Evolutionary conservation across 192 early-diverging fungal genomes (phyloP), one percentile per base, ranked within the genome.

Genomic region (Mortierella antarctica): DNA sequence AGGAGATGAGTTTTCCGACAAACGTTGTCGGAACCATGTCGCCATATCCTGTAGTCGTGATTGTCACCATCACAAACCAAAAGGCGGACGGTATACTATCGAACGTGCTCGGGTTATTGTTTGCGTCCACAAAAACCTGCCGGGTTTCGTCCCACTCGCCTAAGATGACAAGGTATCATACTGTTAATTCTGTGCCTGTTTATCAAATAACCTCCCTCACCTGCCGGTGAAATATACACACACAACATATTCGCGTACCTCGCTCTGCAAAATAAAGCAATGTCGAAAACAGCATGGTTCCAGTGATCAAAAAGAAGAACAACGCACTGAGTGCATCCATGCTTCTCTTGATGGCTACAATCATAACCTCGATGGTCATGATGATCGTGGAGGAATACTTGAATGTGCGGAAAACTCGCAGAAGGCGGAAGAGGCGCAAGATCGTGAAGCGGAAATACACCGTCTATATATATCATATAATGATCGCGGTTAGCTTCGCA

Each of bases 381-480:
- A 93, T 87, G 63, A 95, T 88, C 13, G 93, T 89, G 48, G 91
- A 92, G 56, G 92, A 93, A 82, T 95, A 93, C 67, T 93, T 93
- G 76, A 93, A 95, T 7, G 91, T 91, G 55, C 92, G 93, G 80
- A 95, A 95, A 1, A 95, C 87, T 23, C 93, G 88, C 55, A 95
- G 77, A 7, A 95, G 82, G 39, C 93, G 88, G 75, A 95, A 93
- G 13, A 93, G 75, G 21, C 92, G 85, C 74, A 95, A 71, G 57
- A 93, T 93, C n/a, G 93, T 94, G 83, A 94, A 93, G 9, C 93
- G 89, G 76, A 94, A 94, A 70, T 91, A 91, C 66, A 90, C 92
- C 13, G 91, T 91, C 80, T 87, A 77, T 14, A n/a, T 10, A 48
- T 31, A 47, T n/a, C n/a, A n/a, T n/a, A n/a, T n/a, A n/a, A n/a